Evolutionary conservation across 345 rosid genomes (phyloP).

Genomic region (Luvunga scandens): DNA sequence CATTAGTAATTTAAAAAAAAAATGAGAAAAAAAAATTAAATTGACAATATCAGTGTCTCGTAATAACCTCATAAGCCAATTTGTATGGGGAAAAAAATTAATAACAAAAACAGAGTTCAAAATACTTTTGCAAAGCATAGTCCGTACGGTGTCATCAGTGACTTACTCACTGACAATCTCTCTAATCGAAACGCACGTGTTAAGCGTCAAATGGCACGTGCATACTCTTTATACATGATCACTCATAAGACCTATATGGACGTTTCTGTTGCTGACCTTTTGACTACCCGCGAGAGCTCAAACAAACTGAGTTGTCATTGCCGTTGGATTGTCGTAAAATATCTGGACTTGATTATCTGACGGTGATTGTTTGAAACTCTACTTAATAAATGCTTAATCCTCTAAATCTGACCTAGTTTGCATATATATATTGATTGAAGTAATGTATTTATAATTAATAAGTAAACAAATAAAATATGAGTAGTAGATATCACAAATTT

Average conservation of each 20-base stretch:
- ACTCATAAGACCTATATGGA: neutral
- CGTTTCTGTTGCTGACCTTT: neutral
- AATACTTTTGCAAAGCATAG: neutral
- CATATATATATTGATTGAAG: too few species aligned
- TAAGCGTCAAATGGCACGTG: neutral
- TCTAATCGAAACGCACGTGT: neutral
- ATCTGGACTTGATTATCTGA: too few species aligned
- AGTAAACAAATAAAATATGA: too few species aligned
- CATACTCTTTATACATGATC: neutral
- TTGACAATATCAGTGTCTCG: neutral
- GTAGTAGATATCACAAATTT: accelerated
- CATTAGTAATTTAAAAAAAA: neutral
- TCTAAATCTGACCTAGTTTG: too few species aligned
- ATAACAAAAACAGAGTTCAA: too few species aligned
- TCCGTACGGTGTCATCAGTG: neutral
- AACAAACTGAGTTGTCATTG: neutral
- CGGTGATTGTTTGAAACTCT: neutral
- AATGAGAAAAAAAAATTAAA: too few species aligned
- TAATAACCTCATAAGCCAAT: neutral
- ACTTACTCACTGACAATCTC: neutral
- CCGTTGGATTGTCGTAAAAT: neutral
- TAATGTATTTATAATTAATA: too few species aligned
- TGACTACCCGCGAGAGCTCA: neutral
- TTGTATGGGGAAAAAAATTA: neutral
- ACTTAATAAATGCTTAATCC: too few species aligned